Evolutionary conservation across 768 basidiomycete species (phyloP).

Genomic region (Suillus brevipes): DNA sequence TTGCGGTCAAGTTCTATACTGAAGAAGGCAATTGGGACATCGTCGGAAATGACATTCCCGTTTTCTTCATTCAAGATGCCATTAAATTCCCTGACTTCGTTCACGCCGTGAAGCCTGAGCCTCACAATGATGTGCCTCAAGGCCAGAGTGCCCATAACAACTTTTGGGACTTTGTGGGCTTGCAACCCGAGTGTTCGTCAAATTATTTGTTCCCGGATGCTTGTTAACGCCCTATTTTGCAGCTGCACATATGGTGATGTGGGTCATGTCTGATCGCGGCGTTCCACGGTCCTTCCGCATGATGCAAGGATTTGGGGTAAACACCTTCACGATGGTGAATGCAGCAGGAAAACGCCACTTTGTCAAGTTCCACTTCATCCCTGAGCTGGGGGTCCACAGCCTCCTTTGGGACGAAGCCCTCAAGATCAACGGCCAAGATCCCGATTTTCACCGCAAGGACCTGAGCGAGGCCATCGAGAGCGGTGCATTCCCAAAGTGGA

Average conservation of each 20-base stretch:
- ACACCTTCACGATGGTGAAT: slow-evolving; percentile 80
- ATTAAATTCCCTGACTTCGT: slow-evolving; percentile 87
- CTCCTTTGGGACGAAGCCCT: slow-evolving; percentile 90
- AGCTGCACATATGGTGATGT: slow-evolving; percentile 78
- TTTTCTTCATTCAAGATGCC: slow-evolving; percentile 80
- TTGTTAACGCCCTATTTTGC: slow-evolving; percentile 8
- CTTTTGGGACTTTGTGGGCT: slow-evolving; percentile 82
- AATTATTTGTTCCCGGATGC: not conserved
- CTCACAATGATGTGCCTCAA: slow-evolving; percentile 75
- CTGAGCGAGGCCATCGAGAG: slow-evolving; percentile 78
- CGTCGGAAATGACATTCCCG: slow-evolving; percentile 81
- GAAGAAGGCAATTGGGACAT: slow-evolving; percentile 86
- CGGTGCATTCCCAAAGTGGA: slow-evolving; percentile 75
- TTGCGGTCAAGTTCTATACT: slow-evolving; percentile 83
- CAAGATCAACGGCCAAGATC: slow-evolving; percentile 81
- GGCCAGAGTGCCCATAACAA: slow-evolving; percentile 78
- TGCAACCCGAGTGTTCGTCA: slow-evolving; percentile 61
- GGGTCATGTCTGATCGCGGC: slow-evolving; percentile 82
- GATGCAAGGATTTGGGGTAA: slow-evolving; percentile 90
- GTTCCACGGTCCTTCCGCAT: slow-evolving; percentile 85
- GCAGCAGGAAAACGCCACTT: slow-evolving; percentile 66
- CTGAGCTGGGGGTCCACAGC: slow-evolving; percentile 81
- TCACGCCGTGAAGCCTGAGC: slow-evolving; percentile 85
- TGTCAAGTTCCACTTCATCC: slow-evolving; percentile 86
- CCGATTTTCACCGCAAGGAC: slow-evolving; percentile 89